Percentiles rank a stretch among this genome's conserved stretches.
Evolutionary conservation across 1,284 basidiomycete species (phyloP).

Genomic region (Boletellus dicymbophilus): DNA sequence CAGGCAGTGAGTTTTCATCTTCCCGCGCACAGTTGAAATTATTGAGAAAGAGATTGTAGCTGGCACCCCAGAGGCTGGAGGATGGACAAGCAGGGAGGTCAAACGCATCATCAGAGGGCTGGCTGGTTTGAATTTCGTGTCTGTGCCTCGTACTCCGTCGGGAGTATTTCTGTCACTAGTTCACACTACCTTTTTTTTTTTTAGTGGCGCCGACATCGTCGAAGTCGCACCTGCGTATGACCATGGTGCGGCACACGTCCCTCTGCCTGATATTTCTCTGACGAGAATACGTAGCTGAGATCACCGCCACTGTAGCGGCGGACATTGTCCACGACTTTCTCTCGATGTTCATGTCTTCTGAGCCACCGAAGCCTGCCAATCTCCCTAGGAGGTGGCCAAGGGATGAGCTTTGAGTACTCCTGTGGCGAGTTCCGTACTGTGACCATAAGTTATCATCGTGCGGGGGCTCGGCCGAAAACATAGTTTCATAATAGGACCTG

Average conservation of each 20-base stretch:
- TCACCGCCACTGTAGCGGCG: constrained; percentile 61
- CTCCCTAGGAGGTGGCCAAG: constrained; percentile 8
- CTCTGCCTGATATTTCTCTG: constrained; percentile 31
- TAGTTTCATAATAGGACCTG: too few species aligned
- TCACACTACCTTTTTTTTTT: background rate
- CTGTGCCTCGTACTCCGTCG: constrained; percentile 37
- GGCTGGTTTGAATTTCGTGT: constrained; percentile 78
- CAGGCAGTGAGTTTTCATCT: constrained; percentile 58
- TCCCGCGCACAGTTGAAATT: background rate
- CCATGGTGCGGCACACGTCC: constrained; percentile 40
- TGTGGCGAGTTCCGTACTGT: too few species aligned
- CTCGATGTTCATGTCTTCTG: constrained; percentile 46
- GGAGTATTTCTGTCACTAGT: background rate
- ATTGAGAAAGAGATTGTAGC: constrained; percentile 43
- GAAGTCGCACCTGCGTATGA: constrained; percentile 87
- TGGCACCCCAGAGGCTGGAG: constrained; percentile 83
- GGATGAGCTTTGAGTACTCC: constrained; percentile 23
- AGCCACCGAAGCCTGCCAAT: constrained; percentile 23
- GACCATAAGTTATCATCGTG: too few species aligned
- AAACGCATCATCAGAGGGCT: constrained; percentile 79
- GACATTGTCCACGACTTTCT: constrained; percentile 65
- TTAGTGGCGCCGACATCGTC: constrained; percentile 48
- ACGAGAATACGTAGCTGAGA: constrained; percentile 46
- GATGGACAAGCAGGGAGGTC: constrained; percentile 81
- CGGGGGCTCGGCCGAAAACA: too few species aligned